These are phyloP conservation scores for Epichloe hybrida DNA, from an alignment of 2,329 filamentous ascomycete genomes.

Conservation along the genomic window DNA sequence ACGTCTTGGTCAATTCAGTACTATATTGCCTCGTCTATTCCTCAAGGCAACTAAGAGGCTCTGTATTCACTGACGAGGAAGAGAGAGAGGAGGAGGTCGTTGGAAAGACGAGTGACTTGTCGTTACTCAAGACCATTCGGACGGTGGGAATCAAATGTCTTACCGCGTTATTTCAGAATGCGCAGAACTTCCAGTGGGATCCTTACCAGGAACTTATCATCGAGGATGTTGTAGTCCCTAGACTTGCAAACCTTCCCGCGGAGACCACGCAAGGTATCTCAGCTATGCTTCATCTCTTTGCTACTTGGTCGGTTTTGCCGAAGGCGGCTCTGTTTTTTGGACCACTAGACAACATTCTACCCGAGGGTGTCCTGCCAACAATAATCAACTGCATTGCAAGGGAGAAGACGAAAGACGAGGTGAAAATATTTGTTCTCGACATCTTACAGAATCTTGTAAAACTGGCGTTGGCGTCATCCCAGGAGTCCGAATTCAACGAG, in stretches of 20 bases:
- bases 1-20: constrained; percentile 59
- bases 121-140: constrained; percentile 52
- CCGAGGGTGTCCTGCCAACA: constrained; percentile 52
- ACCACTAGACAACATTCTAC: constrained; percentile 25
- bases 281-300: constrained; percentile 65
- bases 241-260: constrained; percentile 61
- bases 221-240: constrained; percentile 60
- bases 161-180: constrained; percentile 62
- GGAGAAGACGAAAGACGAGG: constrained; percentile 68
- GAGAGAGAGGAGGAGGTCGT: constrained; percentile 27
- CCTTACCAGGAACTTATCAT: constrained; percentile 59
- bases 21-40: constrained; percentile 69
- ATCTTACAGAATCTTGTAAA: constrained; percentile 59
- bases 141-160: constrained; percentile 73
- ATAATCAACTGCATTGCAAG: constrained; percentile 60
- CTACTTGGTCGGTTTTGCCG: constrained; percentile 61
- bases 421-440: constrained; percentile 68
- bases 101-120: constrained; percentile 32
- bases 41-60: constrained; percentile 42
- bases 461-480: constrained; percentile 40
- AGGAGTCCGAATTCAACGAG: constrained; percentile 43
- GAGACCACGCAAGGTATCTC: constrained; percentile 89
- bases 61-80: constrained; percentile 15
- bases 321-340: constrained; percentile 53
- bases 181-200: constrained; percentile 56